phyloP scores from a whole-genome alignment of 2,329 filamentous ascomycete species.

The Chaetomiaceae sp. region DNA sequence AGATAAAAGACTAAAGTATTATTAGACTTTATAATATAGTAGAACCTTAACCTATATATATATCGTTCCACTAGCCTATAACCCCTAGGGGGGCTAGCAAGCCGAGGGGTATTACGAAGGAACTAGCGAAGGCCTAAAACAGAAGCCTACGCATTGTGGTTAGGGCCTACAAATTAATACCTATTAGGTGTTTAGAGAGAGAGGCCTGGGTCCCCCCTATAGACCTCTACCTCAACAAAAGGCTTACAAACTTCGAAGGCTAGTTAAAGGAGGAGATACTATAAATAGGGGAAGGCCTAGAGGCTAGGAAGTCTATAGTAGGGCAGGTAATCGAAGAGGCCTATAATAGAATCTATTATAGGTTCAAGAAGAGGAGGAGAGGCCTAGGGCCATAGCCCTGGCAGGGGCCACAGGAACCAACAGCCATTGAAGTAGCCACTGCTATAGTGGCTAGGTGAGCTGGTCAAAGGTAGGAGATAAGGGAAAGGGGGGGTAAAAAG shows the following conservation, averaged over 20 bases:
- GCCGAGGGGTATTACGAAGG: background rate
- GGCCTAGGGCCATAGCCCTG: too few species aligned
- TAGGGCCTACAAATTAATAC: background rate
- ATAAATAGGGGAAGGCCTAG: too few species aligned
- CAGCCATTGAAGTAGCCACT: background rate
- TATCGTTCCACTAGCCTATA: too few species aligned
- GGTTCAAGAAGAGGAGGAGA: background rate
- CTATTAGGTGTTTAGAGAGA: background rate
- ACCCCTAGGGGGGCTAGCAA: too few species aligned
- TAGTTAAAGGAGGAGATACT: background rate
- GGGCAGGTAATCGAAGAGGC: background rate
- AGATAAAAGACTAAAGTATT: too few species aligned
- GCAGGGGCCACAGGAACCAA: background rate
- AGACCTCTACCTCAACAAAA: constrained; percentile 10
- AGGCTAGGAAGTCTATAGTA: background rate
- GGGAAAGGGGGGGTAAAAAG: background rate
- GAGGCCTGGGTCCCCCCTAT: constrained; percentile 4
- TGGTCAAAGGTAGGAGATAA: background rate
- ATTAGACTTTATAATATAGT: too few species aligned
- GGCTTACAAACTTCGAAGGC: constrained; percentile 2
- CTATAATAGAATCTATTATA: background rate
- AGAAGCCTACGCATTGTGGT: background rate
- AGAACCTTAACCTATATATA: too few species aligned
- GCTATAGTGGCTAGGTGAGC: background rate
- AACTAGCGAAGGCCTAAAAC: background rate